phyloP scores from a whole-genome alignment of 768 basidiomycete species.

The Leccinum longicurvipes region DNA sequence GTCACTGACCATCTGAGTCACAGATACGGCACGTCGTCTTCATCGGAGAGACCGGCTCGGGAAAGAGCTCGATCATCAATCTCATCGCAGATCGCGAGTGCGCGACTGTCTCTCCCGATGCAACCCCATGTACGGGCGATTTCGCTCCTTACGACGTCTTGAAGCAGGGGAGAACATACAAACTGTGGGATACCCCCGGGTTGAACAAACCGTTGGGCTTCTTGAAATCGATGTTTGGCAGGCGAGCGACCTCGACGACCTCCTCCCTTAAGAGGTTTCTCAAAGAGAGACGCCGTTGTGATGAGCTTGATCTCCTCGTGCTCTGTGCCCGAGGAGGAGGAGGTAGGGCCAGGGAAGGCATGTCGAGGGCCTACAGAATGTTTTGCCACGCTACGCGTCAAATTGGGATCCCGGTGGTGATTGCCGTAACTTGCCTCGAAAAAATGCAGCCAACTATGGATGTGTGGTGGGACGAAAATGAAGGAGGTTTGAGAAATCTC shows the following conservation, averaged over 20 bases:
- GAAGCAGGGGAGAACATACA: slow-evolving; percentile 15
- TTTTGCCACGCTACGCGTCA: slow-evolving; percentile 34
- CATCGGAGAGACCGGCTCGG: slow-evolving; percentile 34
- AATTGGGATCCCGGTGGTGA: slow-evolving; percentile 32
- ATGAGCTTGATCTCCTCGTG: slow-evolving; percentile 24
- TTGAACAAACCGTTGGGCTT: slow-evolving; percentile 13
- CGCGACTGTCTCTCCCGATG: slow-evolving; percentile 28
- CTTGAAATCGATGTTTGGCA: slow-evolving; percentile 3
- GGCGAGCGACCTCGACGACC: background rate
- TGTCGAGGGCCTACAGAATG: slow-evolving; percentile 14
- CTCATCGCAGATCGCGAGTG: slow-evolving; percentile 28
- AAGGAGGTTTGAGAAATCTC: slow-evolving; percentile 10
- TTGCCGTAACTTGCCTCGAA: slow-evolving; percentile 40
- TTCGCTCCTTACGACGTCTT: slow-evolving; percentile 21
- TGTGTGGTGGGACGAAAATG: slow-evolving; percentile 32
- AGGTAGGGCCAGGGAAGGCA: slow-evolving; percentile 11
- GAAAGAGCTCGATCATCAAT: slow-evolving; percentile 44
- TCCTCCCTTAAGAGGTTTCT: slow-evolving; percentile 31
- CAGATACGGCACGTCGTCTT: slow-evolving; percentile 29
- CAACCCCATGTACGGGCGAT: slow-evolving; percentile 31
- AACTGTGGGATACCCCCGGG: slow-evolving; percentile 35
- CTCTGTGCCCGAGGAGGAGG: slow-evolving; percentile 20
- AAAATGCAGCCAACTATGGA: slow-evolving; percentile 28
- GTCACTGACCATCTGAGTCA: background rate
- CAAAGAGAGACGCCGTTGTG: slow-evolving; percentile 18